Base-by-base conservation (phyloP, 1,284 basidiomycete genomes). In the Austroboletus niveus region DNA sequence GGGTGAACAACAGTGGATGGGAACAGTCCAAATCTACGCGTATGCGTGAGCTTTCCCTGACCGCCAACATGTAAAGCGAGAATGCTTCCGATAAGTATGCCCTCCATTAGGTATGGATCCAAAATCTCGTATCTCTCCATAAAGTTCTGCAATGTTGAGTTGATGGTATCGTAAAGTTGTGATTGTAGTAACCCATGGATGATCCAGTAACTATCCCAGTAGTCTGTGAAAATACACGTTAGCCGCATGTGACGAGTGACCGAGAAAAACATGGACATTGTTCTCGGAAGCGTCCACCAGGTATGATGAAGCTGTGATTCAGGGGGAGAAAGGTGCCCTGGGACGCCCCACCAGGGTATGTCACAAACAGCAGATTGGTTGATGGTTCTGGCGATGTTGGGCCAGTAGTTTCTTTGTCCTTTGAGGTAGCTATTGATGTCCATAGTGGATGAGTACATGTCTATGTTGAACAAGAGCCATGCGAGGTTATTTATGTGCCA, bases 21-120 rank as follows among this genome's bases (percentile, higher is more conserved):
- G 92, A 94, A 47, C 94, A 83, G 65, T 95, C 82, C 56, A 96
- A 71, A 70, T 96, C 87, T 88, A 47, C 31, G 24, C 15, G 54
- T 48, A 24, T 24, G 22, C 22, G n/a, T 34, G 24, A 53, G 30
- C 44, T n/a, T 31, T 34, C n/a, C 10, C 40, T n/a, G 27, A 17
- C 10, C 17, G 17, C 17, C 17, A 17, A 17, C 27, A 34, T 31
- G 66, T 40, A 59, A 58, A 41, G 32, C 15, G 14, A 43, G 17
- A 31, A 22, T 8, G 60, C 78, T 57, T 60, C 85, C 86, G 89
- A 60, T 92, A 91, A 45, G 85, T 85, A 5, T 89, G 78, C 14
- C 92, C 93, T 12, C 94, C 94, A 63, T 97, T 98, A 2, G 94
- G 94, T 57, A 98, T 86, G 72, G 96, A 97, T 0, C 94, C 94